Conservation (phyloP, 1,284 basidiomycete genomes). For the Kwoniella shivajii region DNA sequence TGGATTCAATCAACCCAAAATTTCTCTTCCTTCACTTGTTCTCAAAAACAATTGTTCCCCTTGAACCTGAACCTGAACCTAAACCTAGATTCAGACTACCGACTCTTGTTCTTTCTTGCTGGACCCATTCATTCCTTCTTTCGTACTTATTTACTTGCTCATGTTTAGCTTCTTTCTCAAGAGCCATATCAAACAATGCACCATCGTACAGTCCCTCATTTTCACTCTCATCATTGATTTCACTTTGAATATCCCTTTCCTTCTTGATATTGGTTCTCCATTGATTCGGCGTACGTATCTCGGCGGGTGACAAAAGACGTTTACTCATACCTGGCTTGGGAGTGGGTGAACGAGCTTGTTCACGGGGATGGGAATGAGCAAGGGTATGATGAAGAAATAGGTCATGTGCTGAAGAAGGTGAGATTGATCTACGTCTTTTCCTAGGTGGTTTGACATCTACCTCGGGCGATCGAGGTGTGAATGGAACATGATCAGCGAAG, state of each 20-base stretch:
- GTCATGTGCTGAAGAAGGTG: conserved; percentile 12
- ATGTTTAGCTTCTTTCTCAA: neutral
- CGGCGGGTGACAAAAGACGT: neutral
- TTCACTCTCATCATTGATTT: neutral
- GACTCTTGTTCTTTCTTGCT: conserved; percentile 2
- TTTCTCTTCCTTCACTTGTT: neutral
- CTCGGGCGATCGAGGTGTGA: neutral
- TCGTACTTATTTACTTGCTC: neutral
- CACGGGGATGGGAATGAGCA: too few species aligned
- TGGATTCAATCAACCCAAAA: neutral
- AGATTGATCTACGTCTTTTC: conserved; percentile 8
- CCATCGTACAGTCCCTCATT: too few species aligned
- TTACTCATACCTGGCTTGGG: neutral
- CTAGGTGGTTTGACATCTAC: conserved; percentile 5
- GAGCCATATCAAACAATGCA: too few species aligned
- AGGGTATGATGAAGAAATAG: neutral
- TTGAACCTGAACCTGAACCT: neutral
- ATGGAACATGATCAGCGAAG: too few species aligned
- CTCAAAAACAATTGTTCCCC: too few species aligned
- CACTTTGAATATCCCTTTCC: neutral
- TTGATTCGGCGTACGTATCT: neutral
- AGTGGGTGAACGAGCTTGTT: too few species aligned
- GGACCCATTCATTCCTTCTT: conserved; percentile 7
- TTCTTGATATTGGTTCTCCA: neutral
- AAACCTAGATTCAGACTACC: neutral